Conservation (phyloP, 805 yeast species). For the Spathaspora hagerdaliae region DNA sequence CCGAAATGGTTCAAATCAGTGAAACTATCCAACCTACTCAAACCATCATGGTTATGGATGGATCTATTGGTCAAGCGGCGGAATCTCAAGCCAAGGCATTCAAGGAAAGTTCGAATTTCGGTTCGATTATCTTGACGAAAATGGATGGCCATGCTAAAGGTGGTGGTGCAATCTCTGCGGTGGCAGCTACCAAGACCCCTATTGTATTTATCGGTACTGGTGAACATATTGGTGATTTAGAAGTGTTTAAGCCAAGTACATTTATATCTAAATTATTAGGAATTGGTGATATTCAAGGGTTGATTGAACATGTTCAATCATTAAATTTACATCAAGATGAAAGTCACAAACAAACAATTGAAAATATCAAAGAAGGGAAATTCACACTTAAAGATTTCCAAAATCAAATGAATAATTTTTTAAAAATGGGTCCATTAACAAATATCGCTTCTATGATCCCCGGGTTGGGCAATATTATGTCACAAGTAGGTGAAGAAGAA, state of each 20-base stretch:
- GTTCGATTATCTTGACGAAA: conserved; percentile 90
- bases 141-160: conserved; percentile 99
- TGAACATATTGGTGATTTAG: conserved; percentile 91
- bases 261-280: conserved; percentile 91
- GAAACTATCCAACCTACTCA: conserved; percentile 88
- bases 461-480: conserved; percentile 78
- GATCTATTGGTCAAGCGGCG: conserved; percentile 97
- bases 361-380: conserved; percentile 91
- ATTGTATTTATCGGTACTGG: conserved; percentile 97
- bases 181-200: conserved; percentile 94
- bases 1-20: conserved; percentile 92
- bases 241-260: conserved; percentile 82
- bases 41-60: conserved; percentile 96
- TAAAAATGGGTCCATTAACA: conserved; percentile 95
- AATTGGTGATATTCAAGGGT: conserved; percentile 90
- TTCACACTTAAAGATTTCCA: conserved; percentile 89
- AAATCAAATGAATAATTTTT: conserved; percentile 88
- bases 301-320: conserved; percentile 90
- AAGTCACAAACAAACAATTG: conserved; percentile 86
- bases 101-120: conserved; percentile 88
- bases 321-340: conserved; percentile 59
- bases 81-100: conserved; percentile 92
- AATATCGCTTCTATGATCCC: conserved; percentile 96
- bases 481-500: conserved; percentile 88
- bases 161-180: conserved; percentile 99